These are phyloP conservation scores for Aspergillus diversus DNA, from an alignment of 495 filamentous ascomycete species.

Conservation along the genomic window DNA sequence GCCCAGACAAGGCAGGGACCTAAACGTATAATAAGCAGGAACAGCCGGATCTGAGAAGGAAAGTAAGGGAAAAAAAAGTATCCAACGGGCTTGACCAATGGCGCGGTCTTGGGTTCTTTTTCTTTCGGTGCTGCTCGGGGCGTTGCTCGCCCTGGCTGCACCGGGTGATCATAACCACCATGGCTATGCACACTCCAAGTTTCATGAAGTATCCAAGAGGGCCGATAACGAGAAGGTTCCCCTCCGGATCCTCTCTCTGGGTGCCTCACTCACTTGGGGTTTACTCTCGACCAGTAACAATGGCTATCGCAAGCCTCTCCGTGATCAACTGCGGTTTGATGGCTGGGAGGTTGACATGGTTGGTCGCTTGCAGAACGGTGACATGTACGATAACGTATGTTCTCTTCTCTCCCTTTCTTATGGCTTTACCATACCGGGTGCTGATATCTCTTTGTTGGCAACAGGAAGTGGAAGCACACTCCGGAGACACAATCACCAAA, in stretches of 20 bases:
- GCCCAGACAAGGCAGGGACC: too few species aligned
- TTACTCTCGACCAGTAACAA: conserved; percentile 52
- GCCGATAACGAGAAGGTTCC: neutral
- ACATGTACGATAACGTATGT: conserved; percentile 51
- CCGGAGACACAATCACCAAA: conserved; percentile 28
- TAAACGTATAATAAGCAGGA: too few species aligned
- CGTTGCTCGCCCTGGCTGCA: too few species aligned
- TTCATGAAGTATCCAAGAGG: too few species aligned
- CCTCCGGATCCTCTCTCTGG: conserved; percentile 56
- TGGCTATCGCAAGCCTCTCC: conserved; percentile 53
- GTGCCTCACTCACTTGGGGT: conserved; percentile 61
- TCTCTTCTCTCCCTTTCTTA: neutral
- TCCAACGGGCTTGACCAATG: too few species aligned
- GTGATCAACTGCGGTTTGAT: conserved; percentile 35
- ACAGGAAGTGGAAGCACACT: neutral
- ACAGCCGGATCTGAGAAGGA: too few species aligned
- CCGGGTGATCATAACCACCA: too few species aligned
- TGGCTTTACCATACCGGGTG: too few species aligned
- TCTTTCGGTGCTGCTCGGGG: too few species aligned
- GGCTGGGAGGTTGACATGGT: conserved; percentile 54
- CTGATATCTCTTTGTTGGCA: neutral
- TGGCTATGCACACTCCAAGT: too few species aligned
- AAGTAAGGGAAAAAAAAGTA: too few species aligned
- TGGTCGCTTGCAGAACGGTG: conserved; percentile 46
- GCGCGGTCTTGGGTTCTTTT: too few species aligned